Percentiles rank a stretch among this genome's conserved stretches.
Conservation (phyloP, 2,329 filamentous ascomycete species). For the Cladosporium cucumerinum region DNA sequence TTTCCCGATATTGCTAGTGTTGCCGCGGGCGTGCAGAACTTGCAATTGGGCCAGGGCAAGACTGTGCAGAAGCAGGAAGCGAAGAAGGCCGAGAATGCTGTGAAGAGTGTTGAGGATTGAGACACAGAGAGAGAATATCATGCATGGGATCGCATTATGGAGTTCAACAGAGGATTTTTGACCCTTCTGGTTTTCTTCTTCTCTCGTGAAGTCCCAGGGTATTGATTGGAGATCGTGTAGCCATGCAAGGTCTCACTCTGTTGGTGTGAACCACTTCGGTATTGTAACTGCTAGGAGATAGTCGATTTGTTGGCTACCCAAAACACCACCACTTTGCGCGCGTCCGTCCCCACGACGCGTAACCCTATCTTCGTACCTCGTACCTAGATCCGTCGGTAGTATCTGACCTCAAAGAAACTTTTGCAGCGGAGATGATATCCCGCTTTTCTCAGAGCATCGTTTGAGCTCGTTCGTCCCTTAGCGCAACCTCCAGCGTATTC, state of each 20-base stretch:
- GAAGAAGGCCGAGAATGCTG: conserved; percentile 31
- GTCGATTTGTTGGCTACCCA: no score
- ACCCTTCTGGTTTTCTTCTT: neutral
- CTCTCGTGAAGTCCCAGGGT: neutral
- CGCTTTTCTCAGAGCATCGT: no score
- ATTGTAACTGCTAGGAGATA: no score
- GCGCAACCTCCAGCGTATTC: no score
- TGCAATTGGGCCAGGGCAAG: conserved; percentile 20
- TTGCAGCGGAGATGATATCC: no score
- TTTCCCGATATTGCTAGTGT: conserved; percentile 18
- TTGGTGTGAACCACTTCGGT: neutral
- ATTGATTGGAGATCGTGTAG: neutral
- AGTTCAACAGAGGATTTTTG: neutral
- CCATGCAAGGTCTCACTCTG: neutral
- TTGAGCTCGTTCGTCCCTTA: no score
- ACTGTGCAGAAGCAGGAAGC: conserved; percentile 25
- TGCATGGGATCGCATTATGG: neutral
- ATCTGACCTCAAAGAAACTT: no score
- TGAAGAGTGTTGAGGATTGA: conserved; percentile 39
- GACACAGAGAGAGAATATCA: neutral
- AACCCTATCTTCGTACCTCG: no score
- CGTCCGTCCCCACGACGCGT: no score
- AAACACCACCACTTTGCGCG: no score
- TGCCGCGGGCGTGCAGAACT: conserved; percentile 19
- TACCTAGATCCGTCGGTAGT: no score